Base-by-base conservation (phyloP, 352 stramenopile species). In the Blastocystis sp. region DNA sequence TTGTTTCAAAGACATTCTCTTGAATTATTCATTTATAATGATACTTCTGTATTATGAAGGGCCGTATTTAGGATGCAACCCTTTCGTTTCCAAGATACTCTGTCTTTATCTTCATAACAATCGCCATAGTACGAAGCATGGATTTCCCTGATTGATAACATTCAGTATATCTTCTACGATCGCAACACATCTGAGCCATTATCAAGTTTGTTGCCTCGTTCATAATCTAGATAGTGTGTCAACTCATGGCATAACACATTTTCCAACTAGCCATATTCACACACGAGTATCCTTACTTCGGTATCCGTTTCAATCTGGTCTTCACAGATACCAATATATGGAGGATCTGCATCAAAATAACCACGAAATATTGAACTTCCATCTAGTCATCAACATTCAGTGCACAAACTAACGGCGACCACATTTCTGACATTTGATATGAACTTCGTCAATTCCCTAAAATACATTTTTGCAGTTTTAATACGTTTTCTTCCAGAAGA, bases 111-210 rank as follows among this genome's bases (percentile, higher is more conserved):
- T 0, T 83, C 21, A 39, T 83, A 83, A 0, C 71, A 83, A 0
- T 83, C 71, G 5, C 51, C 71, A 43, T 83, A 83, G 27, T 83
- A 83, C 12, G 71, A 29, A 14, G 71, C 71, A n/a, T 63, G 71
- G 6, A 83, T 52, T 54, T 83, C 71, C 6, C 71, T 83, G 58
- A 0, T 9, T 0, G 0, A 27, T 43, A 52, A 65, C n/a, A 37
- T n/a, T n/a, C 2, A 27, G 3, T 32, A 29, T 6, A 63, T 24
- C 0, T 32, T 11, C 11, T 49, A 83, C 71, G 43, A 65, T 11
- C 6, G n/a, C 6, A 83, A n/a, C 11, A 83, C 11, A 27, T 65
- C 46, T 11, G 61, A 37, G 3, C 5, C 16, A 16, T 27, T 83
- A 43, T 83, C 46, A 27, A 83, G 61, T 46, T 39, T 27, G 11